phyloP scores from a whole-genome alignment of 1,284 basidiomycete species.

The Peniophora sp. region DNA sequence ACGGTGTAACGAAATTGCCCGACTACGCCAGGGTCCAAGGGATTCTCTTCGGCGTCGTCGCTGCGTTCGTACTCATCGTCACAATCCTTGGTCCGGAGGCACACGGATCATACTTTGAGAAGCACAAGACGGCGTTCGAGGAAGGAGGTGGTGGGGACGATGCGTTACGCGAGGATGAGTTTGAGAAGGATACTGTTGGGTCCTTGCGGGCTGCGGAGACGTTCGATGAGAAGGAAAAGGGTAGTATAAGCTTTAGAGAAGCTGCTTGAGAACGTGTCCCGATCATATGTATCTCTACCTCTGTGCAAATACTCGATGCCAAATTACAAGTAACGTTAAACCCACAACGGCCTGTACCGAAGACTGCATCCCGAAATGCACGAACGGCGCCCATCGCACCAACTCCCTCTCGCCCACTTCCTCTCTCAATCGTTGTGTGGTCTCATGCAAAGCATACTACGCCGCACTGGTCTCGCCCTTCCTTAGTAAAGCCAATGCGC shows the following conservation, averaged over 20 bases:
- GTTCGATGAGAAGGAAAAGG: not conserved
- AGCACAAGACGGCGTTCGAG: conserved; percentile 73
- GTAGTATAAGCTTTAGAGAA: too few relatives aligned
- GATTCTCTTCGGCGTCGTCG: conserved; percentile 77
- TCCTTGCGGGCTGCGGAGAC: not conserved
- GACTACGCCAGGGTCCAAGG: conserved; percentile 87
- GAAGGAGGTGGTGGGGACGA: conserved; percentile 56
- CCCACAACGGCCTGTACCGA: too few relatives aligned
- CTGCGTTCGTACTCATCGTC: conserved; percentile 60
- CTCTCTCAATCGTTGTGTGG: not conserved
- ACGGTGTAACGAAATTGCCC: conserved; percentile 46
- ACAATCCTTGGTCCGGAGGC: conserved; percentile 74
- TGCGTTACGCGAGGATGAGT: conserved; percentile 13
- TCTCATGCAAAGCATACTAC: not conserved
- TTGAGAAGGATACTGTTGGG: conserved; percentile 6
- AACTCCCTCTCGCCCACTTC: not conserved
- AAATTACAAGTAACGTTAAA: too few relatives aligned
- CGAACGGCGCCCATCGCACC: not conserved
- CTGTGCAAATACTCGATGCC: too few relatives aligned
- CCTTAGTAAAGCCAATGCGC: not conserved
- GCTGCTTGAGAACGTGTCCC: too few relatives aligned
- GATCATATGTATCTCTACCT: too few relatives aligned
- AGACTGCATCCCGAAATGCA: not conserved
- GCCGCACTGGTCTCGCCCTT: not conserved
- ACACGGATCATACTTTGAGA: conserved; percentile 79